Percentiles rank a stretch among this genome's conserved stretches.
phyloP scores from a whole-genome alignment of 495 filamentous ascomycete species.

The Podospora anserina region DNA sequence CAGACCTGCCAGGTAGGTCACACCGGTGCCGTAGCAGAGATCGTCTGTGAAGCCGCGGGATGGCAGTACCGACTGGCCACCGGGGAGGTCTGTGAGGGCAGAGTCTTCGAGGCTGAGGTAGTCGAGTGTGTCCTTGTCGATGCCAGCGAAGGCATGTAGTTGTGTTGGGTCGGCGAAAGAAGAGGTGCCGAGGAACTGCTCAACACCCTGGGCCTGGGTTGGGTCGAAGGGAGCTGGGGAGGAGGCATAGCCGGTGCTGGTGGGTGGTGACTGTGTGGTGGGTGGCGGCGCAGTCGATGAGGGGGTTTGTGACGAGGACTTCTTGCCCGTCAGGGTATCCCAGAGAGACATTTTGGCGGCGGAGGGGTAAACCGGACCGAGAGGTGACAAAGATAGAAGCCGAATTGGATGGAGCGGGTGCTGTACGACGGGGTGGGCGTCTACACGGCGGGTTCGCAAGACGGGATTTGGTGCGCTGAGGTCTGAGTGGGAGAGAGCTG shows the following conservation, averaged over 20 bases:
- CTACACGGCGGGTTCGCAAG: constrained; percentile 9
- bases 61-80: constrained; percentile 78
- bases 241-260: constrained; percentile 47
- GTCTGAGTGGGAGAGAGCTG: constrained; percentile 17
- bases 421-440: constrained; percentile 9
- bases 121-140: constrained; percentile 87
- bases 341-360: constrained; percentile 62
- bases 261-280: constrained; percentile 34
- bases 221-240: constrained; percentile 64
- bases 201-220: constrained; percentile 67
- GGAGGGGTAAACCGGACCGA: not conserved
- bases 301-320: constrained; percentile 50
- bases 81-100: constrained; percentile 81
- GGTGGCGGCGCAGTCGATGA: constrained; percentile 30
- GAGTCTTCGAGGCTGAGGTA: constrained; percentile 94
- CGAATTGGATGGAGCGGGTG: constrained; percentile 9
- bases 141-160: constrained; percentile 89
- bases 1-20: constrained; percentile 84
- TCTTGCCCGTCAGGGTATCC: constrained; percentile 83
- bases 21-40: constrained; percentile 93
- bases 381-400: not conserved
- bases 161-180: constrained; percentile 75
- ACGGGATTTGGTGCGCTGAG: constrained; percentile 8
- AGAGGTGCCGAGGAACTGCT: constrained; percentile 71
- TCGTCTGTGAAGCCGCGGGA: constrained; percentile 97